Evolutionary conservation across 192 early-diverging fungal genomes (phyloP), one percentile per base, ranked within the genome.

Genomic region (Umbelopsis vinacea): DNA sequence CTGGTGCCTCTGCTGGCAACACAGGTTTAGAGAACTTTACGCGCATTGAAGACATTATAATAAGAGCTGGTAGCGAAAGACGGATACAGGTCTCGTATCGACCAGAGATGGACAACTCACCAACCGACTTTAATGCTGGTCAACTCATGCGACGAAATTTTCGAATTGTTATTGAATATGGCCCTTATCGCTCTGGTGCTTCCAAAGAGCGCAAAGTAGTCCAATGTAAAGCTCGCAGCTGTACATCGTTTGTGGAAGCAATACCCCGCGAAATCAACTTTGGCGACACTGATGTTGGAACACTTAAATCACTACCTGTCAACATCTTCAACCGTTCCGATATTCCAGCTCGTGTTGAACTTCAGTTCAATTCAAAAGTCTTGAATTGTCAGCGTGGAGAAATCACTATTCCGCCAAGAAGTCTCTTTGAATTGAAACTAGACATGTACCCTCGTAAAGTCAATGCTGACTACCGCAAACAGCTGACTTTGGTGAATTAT

Each of bases 391-490:
- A 80, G 19, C 79, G 87, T 2, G 90, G 88, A 24, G 92, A 91
- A 37, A 88, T 95, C 21, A 71, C 82, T 7, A 92, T 98, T 35
- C 91, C 92, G 33, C 92, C 97, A 54, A 87, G 88, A 66, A 87
- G 91, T 54, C 86, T 90, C 22, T 86, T 88, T 17, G 88, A 92
- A 46, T 84, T 95, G 22, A 95, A 95, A 72, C 83, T 99, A 10
- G 96, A 99, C 78, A 93, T 98, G 43, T 98, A 96, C 75, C 97
- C 97, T 3, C 92, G 97, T 15, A 97, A 97, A 77, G 91, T 97
- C n/a, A 99, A 99, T 70, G 93, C 96, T 4, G 95, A 97, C 43
- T 99, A 99, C 76, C 89, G 94, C 54, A 99, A 99, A 74, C 94
- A 99, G 81, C 88, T 99, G 2, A 96, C 95, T 0, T 87, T 99